Base-by-base conservation (phyloP, 2,329 filamentous ascomycete genomes). In the Fusarium multiceps region DNA sequence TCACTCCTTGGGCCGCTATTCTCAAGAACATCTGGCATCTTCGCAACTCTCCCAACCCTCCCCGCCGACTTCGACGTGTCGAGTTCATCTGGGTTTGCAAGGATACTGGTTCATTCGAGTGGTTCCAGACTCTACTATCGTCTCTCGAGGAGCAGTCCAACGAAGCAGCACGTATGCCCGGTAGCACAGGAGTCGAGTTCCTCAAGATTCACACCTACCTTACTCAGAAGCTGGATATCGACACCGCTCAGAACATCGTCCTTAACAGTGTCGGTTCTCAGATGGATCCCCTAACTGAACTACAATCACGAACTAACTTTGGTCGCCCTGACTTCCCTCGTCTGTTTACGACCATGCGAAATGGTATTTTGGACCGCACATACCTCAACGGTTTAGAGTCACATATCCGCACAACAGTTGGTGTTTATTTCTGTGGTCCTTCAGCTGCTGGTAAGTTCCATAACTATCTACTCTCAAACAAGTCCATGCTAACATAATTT, bases 41-140 rank as follows among this genome's bases (percentile, higher is more conserved):
- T 76, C 93, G 96, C 68, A 91, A 96, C 70, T 89, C 91, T 18
- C 94, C 95, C 10, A 96, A 98, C 83, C 93, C 94, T 25, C 94
- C 95, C 2, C 90, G 89, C 51, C 93, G 95, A 77, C 90, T 99
- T 48, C 92, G 94, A 63, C 92, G 96, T 79, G 95, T 99, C 32
- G 96, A 99, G 80, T 99, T 99, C 82, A 97, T 99, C 84, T 99
- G 96, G 96, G 91, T 98, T 54, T 98, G 95, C 87, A 96, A 93
- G 80, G 94, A 98, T 77, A 97, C 94, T 0, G 92, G 89, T 34
- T 97, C 94, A 0, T 99, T 99, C 77, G 96, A 98, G 82, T 99
- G 96, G 96, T 98, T 99, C 85, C 96, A 99, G 79, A 94, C 92
- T 3, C 89, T 99, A 1, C 88, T 99, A 18, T 93, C 92, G 1